These are phyloP conservation scores for Lachnellula occidentalis DNA, from an alignment of 2,329 filamentous ascomycete species.

Conservation along the genomic window DNA sequence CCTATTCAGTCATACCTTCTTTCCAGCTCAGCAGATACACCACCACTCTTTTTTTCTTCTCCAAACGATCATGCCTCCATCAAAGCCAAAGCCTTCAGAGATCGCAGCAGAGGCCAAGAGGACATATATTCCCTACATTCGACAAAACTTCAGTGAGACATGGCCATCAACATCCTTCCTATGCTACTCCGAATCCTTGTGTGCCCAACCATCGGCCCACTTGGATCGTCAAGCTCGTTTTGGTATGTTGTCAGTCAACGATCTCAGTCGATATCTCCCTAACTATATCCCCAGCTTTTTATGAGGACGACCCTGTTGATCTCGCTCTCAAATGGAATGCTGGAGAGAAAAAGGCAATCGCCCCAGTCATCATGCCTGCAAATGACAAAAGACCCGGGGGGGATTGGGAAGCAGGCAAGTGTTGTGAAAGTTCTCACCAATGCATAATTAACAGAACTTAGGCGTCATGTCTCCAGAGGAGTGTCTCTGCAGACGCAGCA, in stretches of 20 bases:
- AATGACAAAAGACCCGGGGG: slow-evolving; percentile 73
- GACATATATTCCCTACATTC: slow-evolving; percentile 61
- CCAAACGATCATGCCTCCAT: slow-evolving; percentile 28
- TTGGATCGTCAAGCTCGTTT: slow-evolving; percentile 34
- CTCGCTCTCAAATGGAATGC: slow-evolving; percentile 52
- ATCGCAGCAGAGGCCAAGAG: slow-evolving; percentile 69
- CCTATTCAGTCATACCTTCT: background rate
- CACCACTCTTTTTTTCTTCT: background rate
- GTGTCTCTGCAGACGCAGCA: slow-evolving; percentile 68
- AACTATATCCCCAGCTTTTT: slow-evolving; percentile 35
- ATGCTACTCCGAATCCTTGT: slow-evolving; percentile 40
- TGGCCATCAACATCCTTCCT: slow-evolving; percentile 57
- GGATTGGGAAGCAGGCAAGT: slow-evolving; percentile 66
- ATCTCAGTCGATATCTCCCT: background rate
- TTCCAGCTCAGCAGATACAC: background rate
- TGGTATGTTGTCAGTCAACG: slow-evolving; percentile 35
- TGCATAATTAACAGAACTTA: slow-evolving; percentile 24
- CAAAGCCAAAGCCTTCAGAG: slow-evolving; percentile 60
- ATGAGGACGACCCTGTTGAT: slow-evolving; percentile 53
- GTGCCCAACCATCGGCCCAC: slow-evolving; percentile 19
- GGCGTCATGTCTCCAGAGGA: slow-evolving; percentile 61
- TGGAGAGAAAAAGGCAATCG: slow-evolving; percentile 25
- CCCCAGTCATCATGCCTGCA: slow-evolving; percentile 40
- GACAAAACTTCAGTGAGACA: slow-evolving; percentile 46
- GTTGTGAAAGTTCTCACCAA: background rate